These are phyloP conservation scores for Cucurbita argyrosperma DNA, from an alignment of 306 rosid genomes.

Conservation along the genomic window DNA sequence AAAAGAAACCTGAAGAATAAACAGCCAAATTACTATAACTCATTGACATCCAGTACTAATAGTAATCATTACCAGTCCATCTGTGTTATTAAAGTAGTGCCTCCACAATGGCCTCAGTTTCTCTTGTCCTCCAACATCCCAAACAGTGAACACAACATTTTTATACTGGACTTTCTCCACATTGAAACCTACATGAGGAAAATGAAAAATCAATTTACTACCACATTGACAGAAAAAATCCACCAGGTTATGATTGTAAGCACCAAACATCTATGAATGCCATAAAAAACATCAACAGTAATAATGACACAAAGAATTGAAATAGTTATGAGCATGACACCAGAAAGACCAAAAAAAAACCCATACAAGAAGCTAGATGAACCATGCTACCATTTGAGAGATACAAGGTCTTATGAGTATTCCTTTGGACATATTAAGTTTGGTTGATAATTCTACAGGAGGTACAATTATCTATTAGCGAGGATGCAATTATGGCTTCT, in stretches of 20 bases:
- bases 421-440: not conserved
- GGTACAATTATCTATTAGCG: not conserved
- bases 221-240: not conserved
- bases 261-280: not conserved
- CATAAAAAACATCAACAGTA: not conserved
- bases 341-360: not conserved
- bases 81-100: conserved; percentile 88
- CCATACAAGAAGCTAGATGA: not conserved
- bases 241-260: not conserved
- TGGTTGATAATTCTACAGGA: not conserved
- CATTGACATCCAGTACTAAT: not conserved
- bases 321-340: not conserved
- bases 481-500: not conserved
- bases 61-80: conserved; percentile 52
- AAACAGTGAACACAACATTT: conserved; percentile 91
- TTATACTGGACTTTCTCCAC: conserved; percentile 97
- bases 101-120: conserved; percentile 96
- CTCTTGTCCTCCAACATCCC: conserved; percentile 99
- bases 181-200: conserved; percentile 53
- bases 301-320: not conserved
- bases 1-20: not conserved
- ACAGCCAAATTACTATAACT: conserved; percentile 1
- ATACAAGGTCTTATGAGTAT: not conserved
- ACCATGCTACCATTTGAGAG: not conserved
- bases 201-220: not conserved